A percentile compares a stretch with the other conserved stretches of the same genome.
These are phyloP conservation scores for Chalciporus sp. DNA, from an alignment of 1,284 basidiomycete species.

Conservation along the genomic window DNA sequence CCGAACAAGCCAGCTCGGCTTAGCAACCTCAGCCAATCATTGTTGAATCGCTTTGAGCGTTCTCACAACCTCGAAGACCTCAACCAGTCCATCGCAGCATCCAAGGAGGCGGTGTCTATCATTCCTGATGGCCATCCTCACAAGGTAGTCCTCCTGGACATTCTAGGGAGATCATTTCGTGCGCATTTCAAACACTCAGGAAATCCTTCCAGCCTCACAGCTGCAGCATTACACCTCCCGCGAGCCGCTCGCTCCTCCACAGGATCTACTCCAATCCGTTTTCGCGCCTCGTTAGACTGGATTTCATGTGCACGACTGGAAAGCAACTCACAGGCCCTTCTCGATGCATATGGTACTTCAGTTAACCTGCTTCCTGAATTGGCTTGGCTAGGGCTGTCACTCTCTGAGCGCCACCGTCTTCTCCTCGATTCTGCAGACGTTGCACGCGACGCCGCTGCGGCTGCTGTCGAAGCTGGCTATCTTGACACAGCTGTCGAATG, in stretches of 20 bases:
- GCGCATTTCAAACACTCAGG: not conserved
- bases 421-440: not conserved
- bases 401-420: not conserved
- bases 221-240: no score
- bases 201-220: no score
- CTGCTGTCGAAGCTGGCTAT: not conserved
- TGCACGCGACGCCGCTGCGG: not conserved
- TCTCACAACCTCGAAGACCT: no score
- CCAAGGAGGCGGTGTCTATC: no score
- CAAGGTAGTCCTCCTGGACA: no score
- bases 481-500: no score
- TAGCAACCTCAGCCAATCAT: no score
- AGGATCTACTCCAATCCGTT: not conserved
- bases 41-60: no score
- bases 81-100: no score
- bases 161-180: not conserved
- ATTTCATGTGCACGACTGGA: not conserved
- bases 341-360: not conserved
- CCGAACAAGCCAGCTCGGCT: no score
- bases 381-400: not conserved
- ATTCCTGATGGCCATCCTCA: no score
- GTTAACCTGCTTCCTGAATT: not conserved
- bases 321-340: not conserved
- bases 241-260: no score
- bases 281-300: not conserved